Conservation (phyloP, 176 grass and related monocot species). For the Oryza brachyantha region DNA sequence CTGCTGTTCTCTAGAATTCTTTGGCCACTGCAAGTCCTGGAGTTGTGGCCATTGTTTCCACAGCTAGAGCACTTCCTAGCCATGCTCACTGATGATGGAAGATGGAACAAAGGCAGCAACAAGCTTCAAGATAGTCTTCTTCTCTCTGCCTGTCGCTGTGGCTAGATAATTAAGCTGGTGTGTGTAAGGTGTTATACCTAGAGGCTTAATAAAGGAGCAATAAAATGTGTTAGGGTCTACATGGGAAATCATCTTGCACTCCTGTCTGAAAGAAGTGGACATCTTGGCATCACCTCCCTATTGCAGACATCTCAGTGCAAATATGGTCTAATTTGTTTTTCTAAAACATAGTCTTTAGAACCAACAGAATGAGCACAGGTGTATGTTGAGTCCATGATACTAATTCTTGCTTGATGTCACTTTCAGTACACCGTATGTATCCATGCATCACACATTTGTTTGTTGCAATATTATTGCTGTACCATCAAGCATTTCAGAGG, state of each 20-base stretch:
- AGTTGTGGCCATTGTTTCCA: constrained; percentile 80
- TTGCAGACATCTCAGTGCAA: constrained; percentile 5
- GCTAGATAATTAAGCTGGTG: neutral
- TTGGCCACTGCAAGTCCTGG: constrained; percentile 61
- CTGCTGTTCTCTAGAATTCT: constrained; percentile 5
- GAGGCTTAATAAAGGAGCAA: constrained; percentile 10
- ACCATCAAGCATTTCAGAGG: neutral
- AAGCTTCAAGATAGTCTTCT: neutral
- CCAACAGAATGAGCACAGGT: neutral
- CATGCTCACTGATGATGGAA: constrained; percentile 35
- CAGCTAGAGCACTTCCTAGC: constrained; percentile 71
- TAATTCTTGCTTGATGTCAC: constrained; percentile 3
- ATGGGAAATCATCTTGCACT: constrained; percentile 4
- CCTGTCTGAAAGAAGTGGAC: constrained; percentile 23
- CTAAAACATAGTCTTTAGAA: constrained; percentile 26
- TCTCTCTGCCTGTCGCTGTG: neutral
- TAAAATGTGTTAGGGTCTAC: constrained; percentile 9
- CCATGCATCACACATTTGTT: neutral
- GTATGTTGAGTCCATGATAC: neutral
- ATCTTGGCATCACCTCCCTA: constrained; percentile 7
- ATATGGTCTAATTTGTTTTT: neutral
- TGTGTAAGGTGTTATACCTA: constrained; percentile 1
- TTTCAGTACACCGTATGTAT: constrained; percentile 14
- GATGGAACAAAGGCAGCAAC: neutral
- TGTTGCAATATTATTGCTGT: neutral